Conservation (phyloP, 2,329 filamentous ascomycete genomes). For the Aspergillus latus region DNA sequence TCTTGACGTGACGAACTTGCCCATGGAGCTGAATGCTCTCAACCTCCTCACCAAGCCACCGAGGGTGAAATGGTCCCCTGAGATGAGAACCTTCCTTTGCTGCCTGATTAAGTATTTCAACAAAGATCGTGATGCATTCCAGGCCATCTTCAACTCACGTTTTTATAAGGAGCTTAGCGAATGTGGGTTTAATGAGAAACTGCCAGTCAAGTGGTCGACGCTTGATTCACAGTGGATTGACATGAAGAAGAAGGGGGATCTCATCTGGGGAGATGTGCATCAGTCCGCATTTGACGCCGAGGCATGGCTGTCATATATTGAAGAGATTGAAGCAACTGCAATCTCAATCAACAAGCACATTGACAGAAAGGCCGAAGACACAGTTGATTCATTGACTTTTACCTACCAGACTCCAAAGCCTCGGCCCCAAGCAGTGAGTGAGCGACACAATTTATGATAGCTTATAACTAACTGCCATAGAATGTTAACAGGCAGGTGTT, state of each 20-base stretch:
- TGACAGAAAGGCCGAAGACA: constrained; percentile 14
- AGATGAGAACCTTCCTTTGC: background rate
- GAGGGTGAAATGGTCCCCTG: background rate
- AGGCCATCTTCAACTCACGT: constrained; percentile 27
- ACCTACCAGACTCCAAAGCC: background rate
- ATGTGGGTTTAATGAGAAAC: constrained; percentile 19
- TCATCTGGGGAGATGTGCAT: constrained; percentile 28
- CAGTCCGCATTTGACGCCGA: constrained; percentile 19
- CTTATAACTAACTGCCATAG: background rate
- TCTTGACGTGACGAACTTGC: background rate
- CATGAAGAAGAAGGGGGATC: constrained; percentile 18
- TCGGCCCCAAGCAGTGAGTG: background rate
- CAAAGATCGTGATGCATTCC: constrained; percentile 6
- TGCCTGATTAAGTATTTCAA: constrained; percentile 2
- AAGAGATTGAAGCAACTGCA: constrained; percentile 18
- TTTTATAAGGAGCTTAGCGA: constrained; percentile 25
- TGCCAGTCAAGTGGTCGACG: background rate
- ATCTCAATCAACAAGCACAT: constrained; percentile 2
- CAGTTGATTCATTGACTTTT: constrained; percentile 14
- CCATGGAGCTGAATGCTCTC: background rate
- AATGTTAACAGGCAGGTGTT: background rate
- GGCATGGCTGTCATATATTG: constrained; percentile 18
- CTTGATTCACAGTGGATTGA: constrained; percentile 24
- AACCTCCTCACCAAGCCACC: background rate
- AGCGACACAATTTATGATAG: background rate